phyloP scores from a whole-genome alignment of 495 filamentous ascomycete genomes.

The Neurospora hispaniola region DNA sequence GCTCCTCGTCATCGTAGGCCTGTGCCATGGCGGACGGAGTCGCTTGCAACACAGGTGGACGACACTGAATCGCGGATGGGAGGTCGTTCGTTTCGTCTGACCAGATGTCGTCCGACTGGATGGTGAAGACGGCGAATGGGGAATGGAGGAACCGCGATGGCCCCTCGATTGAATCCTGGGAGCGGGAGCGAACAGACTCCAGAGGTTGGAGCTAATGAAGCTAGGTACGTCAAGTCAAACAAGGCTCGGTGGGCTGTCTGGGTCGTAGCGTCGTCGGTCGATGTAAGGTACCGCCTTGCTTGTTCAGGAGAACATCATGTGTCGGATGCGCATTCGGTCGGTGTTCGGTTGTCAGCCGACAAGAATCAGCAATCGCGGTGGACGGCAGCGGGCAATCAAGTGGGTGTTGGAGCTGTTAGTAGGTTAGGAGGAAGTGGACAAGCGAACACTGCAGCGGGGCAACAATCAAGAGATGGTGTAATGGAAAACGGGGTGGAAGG shows the following conservation, averaged over 20 bases:
- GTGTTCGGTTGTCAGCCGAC: neutral
- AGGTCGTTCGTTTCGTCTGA: neutral
- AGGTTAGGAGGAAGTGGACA: neutral
- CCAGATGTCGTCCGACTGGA: neutral
- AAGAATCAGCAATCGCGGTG: neutral
- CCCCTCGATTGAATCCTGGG: neutral
- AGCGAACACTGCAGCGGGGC: neutral
- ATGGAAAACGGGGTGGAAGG: neutral
- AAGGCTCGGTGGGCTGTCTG: neutral
- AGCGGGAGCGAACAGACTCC: neutral
- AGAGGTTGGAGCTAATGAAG: neutral
- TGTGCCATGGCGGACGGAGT: constrained; percentile 37
- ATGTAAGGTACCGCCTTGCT: neutral
- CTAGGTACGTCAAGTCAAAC: neutral
- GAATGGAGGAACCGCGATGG: neutral
- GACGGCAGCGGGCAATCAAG: neutral
- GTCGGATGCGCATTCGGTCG: neutral
- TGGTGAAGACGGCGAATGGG: neutral
- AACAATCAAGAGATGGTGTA: neutral
- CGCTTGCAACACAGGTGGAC: neutral
- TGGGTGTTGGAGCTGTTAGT: neutral
- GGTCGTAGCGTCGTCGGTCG: neutral
- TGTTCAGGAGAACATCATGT: neutral
- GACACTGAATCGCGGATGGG: neutral
- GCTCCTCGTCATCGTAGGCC: constrained; percentile 76